A percentile compares a stretch with the other conserved stretches of the same genome.
Conservation (phyloP, 2,329 filamentous ascomycete species). For the Epichloe elymi region DNA sequence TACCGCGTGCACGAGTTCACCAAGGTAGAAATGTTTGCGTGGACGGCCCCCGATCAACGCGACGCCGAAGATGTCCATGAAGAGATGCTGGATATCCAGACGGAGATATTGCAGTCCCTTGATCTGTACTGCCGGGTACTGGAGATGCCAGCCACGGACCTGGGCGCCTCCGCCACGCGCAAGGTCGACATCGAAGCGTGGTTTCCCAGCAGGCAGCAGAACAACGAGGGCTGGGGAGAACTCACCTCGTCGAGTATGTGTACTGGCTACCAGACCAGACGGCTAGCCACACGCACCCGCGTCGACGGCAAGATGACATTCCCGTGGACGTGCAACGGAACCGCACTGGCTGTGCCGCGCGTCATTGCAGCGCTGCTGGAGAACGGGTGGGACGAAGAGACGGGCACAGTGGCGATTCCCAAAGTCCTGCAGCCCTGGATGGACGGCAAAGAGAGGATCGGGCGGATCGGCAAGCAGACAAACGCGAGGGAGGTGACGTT, state of each 20-base stretch:
- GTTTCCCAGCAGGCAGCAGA: constrained; percentile 65
- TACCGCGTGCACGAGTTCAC: constrained; percentile 98
- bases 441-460: constrained; percentile 59
- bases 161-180: constrained; percentile 74
- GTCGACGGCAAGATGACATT: constrained; percentile 47
- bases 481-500: constrained; percentile 3
- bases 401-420: constrained; percentile 58
- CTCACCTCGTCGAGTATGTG: constrained; percentile 84
- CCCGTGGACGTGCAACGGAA: constrained; percentile 88
- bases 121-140: constrained; percentile 77
- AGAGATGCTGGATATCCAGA: constrained; percentile 80
- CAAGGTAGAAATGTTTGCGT: constrained; percentile 95
- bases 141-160: constrained; percentile 80
- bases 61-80: constrained; percentile 52
- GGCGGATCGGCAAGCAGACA: constrained; percentile 16
- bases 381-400: constrained; percentile 70
- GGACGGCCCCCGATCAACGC: constrained; percentile 50
- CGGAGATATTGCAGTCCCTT: constrained; percentile 64
- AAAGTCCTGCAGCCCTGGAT: constrained; percentile 74
- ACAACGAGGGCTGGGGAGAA: constrained; percentile 67
- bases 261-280: constrained; percentile 83
- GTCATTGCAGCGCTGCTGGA: constrained; percentile 83
- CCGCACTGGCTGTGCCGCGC: constrained; percentile 79
- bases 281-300: constrained; percentile 64
- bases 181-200: constrained; percentile 92